Base-by-base conservation (phyloP, 2,329 filamentous ascomycete species). In the Colletotrichum abscissum region DNA sequence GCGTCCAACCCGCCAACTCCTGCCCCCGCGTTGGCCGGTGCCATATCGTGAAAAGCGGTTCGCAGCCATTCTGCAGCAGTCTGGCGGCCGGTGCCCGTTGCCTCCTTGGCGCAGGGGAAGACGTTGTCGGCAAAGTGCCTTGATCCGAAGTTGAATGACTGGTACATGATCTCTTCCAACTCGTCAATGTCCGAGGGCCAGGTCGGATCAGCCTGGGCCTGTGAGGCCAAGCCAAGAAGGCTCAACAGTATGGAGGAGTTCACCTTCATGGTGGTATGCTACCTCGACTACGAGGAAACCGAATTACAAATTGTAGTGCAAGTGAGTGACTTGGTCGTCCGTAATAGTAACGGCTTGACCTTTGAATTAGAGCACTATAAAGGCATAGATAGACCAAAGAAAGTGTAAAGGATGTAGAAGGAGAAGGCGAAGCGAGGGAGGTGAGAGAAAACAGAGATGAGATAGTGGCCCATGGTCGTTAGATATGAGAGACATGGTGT, bases 51-150 rank as follows among this genome's bases (percentile, higher is more conserved):
- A 74, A 92, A 92, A 28, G 86, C 90, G 3, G 88, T 86, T 38
- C 90, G 86, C 55, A 92, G 80, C 90, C 90, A 92, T 79, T 91
- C 89, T 7, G 89, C 89, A 6, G 90, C 88, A 57, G 88, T 89
- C 49, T 88, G 84, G 60, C 90, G 87, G 58, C 89, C 90, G 2
- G 86, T 83, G 0, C 87, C 88, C 1, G 86, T 85, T 24, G 86
- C 85, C 70, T 88, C 85, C 74, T 84, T 88, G 56, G 83, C 84
- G 80, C 90, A 92, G 6, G 90, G 90, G 42, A 85, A 88, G 68
- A 92, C 87, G 16, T 86, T 85, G 64, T 86, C 85, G 58, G 88
- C 86, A 78, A 92, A 91, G 54, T 87, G 85, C 74, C 89, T 85
- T 38, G 86, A 84, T 58, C 85, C 83, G 77, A 90, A 88, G 3